These are phyloP conservation scores for Alternaria ethzedia DNA, from an alignment of 2,329 filamentous ascomycete genomes.

Conservation along the genomic window DNA sequence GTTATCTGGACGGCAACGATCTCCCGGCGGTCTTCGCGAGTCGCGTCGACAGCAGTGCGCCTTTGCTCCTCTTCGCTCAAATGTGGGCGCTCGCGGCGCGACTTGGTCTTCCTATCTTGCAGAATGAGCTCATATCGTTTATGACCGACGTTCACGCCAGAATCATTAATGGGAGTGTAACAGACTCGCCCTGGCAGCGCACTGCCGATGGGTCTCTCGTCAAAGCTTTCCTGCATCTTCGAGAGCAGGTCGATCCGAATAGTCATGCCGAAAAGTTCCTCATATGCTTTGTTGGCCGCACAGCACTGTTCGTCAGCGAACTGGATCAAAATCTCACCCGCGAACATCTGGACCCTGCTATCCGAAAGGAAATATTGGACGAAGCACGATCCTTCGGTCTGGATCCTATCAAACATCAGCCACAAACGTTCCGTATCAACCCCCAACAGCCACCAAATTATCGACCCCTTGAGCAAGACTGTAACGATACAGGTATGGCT, in stretches of 20 bases:
- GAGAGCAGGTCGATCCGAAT: background rate
- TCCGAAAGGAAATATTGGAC: background rate
- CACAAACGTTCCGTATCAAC: background rate
- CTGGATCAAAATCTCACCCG: background rate
- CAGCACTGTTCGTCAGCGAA: background rate
- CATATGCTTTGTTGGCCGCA: slow-evolving; percentile 6
- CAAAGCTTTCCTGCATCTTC: background rate
- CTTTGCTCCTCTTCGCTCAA: slow-evolving; percentile 9
- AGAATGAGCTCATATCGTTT: slow-evolving; percentile 4
- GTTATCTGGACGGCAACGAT: slow-evolving; percentile 1
- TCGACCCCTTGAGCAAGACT: background rate
- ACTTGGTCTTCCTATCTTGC: slow-evolving; percentile 1
- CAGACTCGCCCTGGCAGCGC: background rate
- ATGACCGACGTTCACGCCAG: slow-evolving; percentile 5
- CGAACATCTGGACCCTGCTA: background rate
- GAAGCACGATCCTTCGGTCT: background rate
- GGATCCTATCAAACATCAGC: background rate
- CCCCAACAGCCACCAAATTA: background rate
- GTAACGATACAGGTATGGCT: background rate
- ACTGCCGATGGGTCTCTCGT: background rate
- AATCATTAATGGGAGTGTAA: background rate
- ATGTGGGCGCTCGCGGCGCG: slow-evolving; percentile 14
- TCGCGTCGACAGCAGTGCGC: background rate
- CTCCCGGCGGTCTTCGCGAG: background rate
- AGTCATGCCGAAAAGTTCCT: slow-evolving; percentile 15